A percentile compares a stretch with the other conserved stretches of the same genome.
phyloP scores from a whole-genome alignment of 2,329 filamentous ascomycete species.

The Pseudogymnoascus sp. region DNA sequence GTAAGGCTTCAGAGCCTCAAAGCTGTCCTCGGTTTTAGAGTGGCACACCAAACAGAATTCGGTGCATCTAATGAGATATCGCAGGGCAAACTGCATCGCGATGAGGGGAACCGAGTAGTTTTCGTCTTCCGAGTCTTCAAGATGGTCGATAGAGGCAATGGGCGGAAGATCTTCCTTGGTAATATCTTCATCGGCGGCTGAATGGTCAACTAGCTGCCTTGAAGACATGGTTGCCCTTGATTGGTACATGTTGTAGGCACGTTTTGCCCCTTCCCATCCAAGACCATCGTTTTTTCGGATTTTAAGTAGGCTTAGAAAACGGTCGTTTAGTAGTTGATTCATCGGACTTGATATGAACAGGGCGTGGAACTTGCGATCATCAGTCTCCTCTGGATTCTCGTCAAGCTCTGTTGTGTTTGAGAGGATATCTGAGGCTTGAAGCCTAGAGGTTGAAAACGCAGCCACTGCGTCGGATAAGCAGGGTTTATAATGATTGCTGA shows the following conservation, averaged over 20 bases:
- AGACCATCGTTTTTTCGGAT: constrained; percentile 47
- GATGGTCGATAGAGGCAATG: constrained; percentile 29
- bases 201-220: constrained; percentile 18
- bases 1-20: constrained; percentile 69
- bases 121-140: constrained; percentile 24
- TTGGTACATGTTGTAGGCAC: constrained; percentile 23
- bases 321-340: constrained; percentile 59
- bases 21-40: constrained; percentile 52
- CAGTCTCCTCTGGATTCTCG: constrained; percentile 25
- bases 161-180: constrained; percentile 20
- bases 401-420: constrained; percentile 5
- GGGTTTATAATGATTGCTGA: constrained; percentile 69
- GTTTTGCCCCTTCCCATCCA: constrained; percentile 61
- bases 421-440: constrained; percentile 5
- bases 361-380: constrained; percentile 38
- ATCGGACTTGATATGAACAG: constrained; percentile 69
- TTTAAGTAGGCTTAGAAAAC: constrained; percentile 57
- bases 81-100: constrained; percentile 69
- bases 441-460: constrained; percentile 30
- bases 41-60: constrained; percentile 87
- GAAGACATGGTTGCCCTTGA: constrained; percentile 21
- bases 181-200: constrained; percentile 15
- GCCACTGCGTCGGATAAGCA: constrained; percentile 37
- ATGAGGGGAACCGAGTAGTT: constrained; percentile 48
- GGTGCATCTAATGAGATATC: constrained; percentile 72